Evolutionary conservation across 2,329 filamentous ascomycete species (phyloP), one percentile per base, ranked within the genome.

Genomic region (Epichloe coenophiala): DNA sequence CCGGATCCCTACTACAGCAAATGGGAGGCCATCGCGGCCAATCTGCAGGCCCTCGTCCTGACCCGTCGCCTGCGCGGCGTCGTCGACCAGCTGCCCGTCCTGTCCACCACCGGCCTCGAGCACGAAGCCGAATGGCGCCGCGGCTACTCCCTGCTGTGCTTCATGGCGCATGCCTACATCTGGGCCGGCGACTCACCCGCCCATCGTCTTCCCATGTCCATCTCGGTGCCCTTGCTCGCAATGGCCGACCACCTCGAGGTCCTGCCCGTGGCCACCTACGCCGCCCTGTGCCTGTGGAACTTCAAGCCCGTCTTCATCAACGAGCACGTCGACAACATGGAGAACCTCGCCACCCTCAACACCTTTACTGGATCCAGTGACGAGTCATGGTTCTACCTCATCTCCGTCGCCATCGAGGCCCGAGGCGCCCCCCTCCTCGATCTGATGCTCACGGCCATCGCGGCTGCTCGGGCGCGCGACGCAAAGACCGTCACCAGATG

Each of bases 311-410:
- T 97, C 50, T 96, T 97, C 63, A 71, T 81, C 53, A 80, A 88
- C 55, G 90, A 96, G 65, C 77, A 79, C 37, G 80, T 93, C 51
- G 88, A 94, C 61, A 81, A 81, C 56, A 76, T 97, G 44, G 84
- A 93, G 61, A 97, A 98, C 60, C 76, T 98, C 51, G 83, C 88
- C 40, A 93, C 88, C 2, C 75, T 97, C 54, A 81, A 83, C 60
- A 96, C 93, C 15, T 94, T 96, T 63, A 97, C 93, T 15, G 93
- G 93, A 47, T 90, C 89, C 7, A 74, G 95, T 50, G 93, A 98
- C 63, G 93, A 98, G 70, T 95, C 93, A 55, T 98, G 93, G 93
- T 98, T 98, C 65, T 98, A 97, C 65, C 76, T 98, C 12, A 81
- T 97, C 48, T 96, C 89, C 0, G 87, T 96, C 3, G 93, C 91